phyloP scores from a whole-genome alignment of 345 rosid genomes.

The Durio zibethinus region DNA sequence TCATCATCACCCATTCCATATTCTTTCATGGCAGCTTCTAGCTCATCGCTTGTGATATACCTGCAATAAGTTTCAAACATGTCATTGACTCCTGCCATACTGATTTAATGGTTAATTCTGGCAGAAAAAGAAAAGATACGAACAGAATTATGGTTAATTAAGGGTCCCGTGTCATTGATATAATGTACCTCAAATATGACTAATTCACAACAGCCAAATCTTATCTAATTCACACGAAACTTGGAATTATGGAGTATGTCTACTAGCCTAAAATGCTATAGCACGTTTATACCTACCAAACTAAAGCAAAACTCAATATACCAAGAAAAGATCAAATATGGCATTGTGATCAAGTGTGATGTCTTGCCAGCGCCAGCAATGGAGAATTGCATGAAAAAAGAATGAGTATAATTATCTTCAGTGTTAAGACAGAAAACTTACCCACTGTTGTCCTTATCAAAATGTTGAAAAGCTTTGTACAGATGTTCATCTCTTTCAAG shows the following conservation, averaged over 20 bases:
- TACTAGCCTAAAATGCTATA: neutral
- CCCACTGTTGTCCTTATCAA: slow-evolving; percentile 87
- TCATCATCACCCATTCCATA: slow-evolving; percentile 75
- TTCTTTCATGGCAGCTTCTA: slow-evolving; percentile 73
- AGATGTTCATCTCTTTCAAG: slow-evolving; percentile 77
- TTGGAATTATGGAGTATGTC: neutral
- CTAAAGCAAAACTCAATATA: neutral
- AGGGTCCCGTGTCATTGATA: neutral
- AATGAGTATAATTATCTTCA: neutral
- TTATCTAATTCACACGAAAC: neutral
- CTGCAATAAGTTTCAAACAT: slow-evolving; percentile 29
- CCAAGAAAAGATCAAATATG: neutral
- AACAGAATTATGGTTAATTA: neutral
- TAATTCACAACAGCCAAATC: neutral
- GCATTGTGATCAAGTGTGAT: neutral
- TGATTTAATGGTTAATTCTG: neutral
- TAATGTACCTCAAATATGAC: neutral
- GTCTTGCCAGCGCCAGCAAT: neutral
- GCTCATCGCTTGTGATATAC: slow-evolving; percentile 76
- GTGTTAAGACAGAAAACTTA: slow-evolving; percentile 24
- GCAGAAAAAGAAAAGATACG: neutral
- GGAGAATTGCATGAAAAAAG: neutral
- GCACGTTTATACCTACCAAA: neutral
- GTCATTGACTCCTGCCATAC: neutral
- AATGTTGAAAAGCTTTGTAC: slow-evolving; percentile 77